Evolutionary conservation across 768 basidiomycete species (phyloP), one percentile per base, ranked within the genome.

Genomic region (Amanita fuliginea): DNA sequence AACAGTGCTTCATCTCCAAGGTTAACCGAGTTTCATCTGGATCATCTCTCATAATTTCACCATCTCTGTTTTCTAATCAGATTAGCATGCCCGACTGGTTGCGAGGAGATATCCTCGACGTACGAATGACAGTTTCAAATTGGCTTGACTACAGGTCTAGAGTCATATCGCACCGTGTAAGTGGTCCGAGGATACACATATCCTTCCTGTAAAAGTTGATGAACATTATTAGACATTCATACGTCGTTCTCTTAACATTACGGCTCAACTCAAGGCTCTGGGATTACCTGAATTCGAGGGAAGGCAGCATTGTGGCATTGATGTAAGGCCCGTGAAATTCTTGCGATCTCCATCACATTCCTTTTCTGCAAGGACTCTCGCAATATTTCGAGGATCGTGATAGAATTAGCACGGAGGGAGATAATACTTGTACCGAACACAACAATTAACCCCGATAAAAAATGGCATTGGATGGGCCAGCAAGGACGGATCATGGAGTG

Each of bases 381-480:
- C 26, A 99, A 99, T 63, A 78, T 97, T 50, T 75, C 87, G 9
- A 79, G 87, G 30, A 81, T 99, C 53, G 62, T 95, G 35, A 66
- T 77, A 44, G 86, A 90, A 58, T 77, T 97, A n/a, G 83, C 83
- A 10, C 66, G 76, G 48, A 75, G 78, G 47, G 81, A 82, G 24
- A 68, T 85, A 28, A 67, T 72, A 51, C 69, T 97, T 53, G 72
- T 78, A 53, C 79, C 90, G 18, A 96, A 94, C 59, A 80, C 79
- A 6, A 54, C 68, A n/a, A 77, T 90, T 56, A 70, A 77, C 58
- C 76, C 79, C 34, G 71, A 74, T 53, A 72, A 77, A 43, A 74
- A 83, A 47, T 93, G 86, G 89, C 67, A 67, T 11, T 92, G 90
- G 90, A 92, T 93, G 90, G 88, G 87, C 58, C 79, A 74, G 58